Conservation (phyloP, 2,329 filamentous ascomycete species). For the Talaromyces sp. region DNA sequence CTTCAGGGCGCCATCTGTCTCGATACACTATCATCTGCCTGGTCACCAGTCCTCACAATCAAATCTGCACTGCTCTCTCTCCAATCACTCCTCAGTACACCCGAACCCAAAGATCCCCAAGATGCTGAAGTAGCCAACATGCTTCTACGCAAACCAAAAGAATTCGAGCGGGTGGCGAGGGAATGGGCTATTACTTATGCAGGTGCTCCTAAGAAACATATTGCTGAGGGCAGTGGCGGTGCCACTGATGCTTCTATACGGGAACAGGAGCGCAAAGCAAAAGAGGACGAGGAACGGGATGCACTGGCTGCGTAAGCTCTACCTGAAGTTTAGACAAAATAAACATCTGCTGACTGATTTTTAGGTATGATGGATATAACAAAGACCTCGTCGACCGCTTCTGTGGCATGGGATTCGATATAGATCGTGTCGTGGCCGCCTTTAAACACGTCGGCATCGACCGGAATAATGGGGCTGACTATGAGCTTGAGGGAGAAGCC, state of each 20-base stretch:
- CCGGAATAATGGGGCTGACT: conserved; percentile 70
- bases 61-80: conserved; percentile 92
- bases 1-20: conserved; percentile 89
- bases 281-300: conserved; percentile 55
- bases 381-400: conserved; percentile 79
- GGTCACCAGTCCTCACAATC: conserved; percentile 95
- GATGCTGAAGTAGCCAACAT: conserved; percentile 93
- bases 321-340: not conserved
- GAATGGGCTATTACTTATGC: conserved; percentile 88
- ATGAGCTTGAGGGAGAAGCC: conserved; percentile 82
- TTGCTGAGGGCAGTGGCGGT: conserved; percentile 53
- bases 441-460: conserved; percentile 81
- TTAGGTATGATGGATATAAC: conserved; percentile 82
- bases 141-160: conserved; percentile 73
- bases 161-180: conserved; percentile 76
- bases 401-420: conserved; percentile 83
- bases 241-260: conserved; percentile 53
- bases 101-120: conserved; percentile 94
- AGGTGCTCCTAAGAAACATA: conserved; percentile 62
- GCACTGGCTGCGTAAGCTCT: conserved; percentile 52
- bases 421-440: conserved; percentile 79
- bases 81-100: conserved; percentile 86
- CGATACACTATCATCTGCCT: conserved; percentile 82
- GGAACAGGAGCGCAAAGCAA: conserved; percentile 52
- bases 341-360: not conserved